Evolutionary conservation across 495 filamentous ascomycete species (phyloP).

Genomic region (Hypoxylon cercidicola): DNA sequence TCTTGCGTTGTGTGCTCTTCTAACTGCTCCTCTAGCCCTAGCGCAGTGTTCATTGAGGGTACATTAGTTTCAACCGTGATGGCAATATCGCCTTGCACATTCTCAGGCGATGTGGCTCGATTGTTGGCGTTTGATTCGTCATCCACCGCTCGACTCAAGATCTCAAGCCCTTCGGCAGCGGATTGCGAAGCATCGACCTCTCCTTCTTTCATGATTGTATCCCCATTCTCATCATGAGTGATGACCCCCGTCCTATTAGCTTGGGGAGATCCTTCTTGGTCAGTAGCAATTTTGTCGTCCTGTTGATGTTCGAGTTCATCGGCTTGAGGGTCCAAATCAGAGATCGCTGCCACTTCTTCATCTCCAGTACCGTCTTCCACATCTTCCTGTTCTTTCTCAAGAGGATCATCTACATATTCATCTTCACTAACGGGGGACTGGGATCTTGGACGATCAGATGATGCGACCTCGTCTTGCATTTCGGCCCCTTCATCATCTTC

Average conservation of each 20-base stretch:
- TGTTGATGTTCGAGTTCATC: background rate
- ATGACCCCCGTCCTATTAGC: background rate
- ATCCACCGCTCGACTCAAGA: slow-evolving; percentile 37
- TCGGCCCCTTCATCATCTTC: slow-evolving; percentile 20
- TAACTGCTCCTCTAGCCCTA: slow-evolving; percentile 10
- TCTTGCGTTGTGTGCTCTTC: slow-evolving; percentile 18
- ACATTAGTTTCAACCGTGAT: slow-evolving; percentile 1
- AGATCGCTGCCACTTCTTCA: slow-evolving; percentile 14
- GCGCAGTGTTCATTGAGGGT: background rate
- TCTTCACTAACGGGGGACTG: slow-evolving; percentile 14
- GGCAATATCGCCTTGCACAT: slow-evolving; percentile 5
- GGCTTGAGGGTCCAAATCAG: slow-evolving; percentile 1
- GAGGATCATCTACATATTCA: slow-evolving; percentile 3
- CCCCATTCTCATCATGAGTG: slow-evolving; percentile 9
- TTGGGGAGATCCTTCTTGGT: slow-evolving; percentile 2
- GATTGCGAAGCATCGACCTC: slow-evolving; percentile 14
- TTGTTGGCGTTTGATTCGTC: slow-evolving; percentile 33
- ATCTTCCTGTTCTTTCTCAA: slow-evolving; percentile 24
- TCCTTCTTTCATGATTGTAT: slow-evolving; percentile 21
- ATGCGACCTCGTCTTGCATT: slow-evolving; percentile 16
- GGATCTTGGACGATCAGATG: slow-evolving; percentile 6
- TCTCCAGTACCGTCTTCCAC: slow-evolving; percentile 5
- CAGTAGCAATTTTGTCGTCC: background rate
- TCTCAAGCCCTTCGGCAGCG: slow-evolving; percentile 43
- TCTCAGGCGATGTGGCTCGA: slow-evolving; percentile 25